These are phyloP conservation scores for Exutisphaerella laricina DNA, from an alignment of 2,329 filamentous ascomycete species.

Conservation along the genomic window DNA sequence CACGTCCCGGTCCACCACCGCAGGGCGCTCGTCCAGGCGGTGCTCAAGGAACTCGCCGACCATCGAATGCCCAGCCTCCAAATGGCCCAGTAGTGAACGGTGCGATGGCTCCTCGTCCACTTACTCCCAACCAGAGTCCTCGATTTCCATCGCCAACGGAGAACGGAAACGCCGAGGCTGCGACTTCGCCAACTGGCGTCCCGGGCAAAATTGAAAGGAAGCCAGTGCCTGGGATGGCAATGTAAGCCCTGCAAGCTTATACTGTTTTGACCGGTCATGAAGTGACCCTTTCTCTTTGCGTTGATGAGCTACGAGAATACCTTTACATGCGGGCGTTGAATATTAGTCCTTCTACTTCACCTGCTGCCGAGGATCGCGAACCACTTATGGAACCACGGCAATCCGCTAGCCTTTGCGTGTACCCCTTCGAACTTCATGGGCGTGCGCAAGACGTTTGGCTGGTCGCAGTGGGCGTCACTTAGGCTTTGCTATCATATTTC, in stretches of 20 bases:
- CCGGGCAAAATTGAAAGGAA: constrained; percentile 36
- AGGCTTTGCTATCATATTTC: constrained; percentile 3
- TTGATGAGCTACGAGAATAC: constrained; percentile 23
- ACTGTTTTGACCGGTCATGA: constrained; percentile 10
- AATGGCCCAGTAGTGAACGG: constrained; percentile 13
- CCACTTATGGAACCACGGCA: constrained; percentile 5
- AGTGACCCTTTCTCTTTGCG: constrained; percentile 20
- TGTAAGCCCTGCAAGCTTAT: constrained; percentile 26
- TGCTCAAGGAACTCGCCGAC: constrained; percentile 32
- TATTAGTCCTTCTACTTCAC: constrained; percentile 15
- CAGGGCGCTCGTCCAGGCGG: constrained; percentile 20
- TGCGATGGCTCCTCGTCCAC: constrained; percentile 23
- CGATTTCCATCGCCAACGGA: constrained; percentile 14
- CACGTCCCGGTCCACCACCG: constrained; percentile 57
- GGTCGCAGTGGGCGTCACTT: constrained; percentile 4
- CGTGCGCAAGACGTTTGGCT: constrained; percentile 6
- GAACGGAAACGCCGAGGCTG: constrained; percentile 8
- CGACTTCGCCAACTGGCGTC: constrained; percentile 20
- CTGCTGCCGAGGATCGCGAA: constrained; percentile 14
- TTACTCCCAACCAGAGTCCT: constrained; percentile 21
- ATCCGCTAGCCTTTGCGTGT: background rate
- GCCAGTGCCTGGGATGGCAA: constrained; percentile 44
- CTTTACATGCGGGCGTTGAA: constrained; percentile 16
- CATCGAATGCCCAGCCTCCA: constrained; percentile 32
- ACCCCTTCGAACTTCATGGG: background rate